A percentile compares a stretch with the other conserved stretches of the same genome.
Evolutionary conservation across 192 early-diverging fungal genomes (phyloP).

Genomic region (Umbelopsis sp.): DNA sequence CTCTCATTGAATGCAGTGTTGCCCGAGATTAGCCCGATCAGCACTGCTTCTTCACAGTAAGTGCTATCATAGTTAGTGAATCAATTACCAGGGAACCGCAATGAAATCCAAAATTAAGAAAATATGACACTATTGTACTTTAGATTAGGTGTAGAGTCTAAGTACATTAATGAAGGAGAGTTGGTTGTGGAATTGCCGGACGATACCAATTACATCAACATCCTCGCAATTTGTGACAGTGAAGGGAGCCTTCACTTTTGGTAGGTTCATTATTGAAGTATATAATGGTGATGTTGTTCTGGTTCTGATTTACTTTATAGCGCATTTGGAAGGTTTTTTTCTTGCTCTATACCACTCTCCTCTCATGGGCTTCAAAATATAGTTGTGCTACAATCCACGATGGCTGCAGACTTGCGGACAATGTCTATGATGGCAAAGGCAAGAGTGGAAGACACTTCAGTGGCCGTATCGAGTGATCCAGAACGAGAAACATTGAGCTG

Average conservation of each 20-base stretch:
- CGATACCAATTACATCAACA: not conserved
- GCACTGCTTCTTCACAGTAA: conserved; percentile 7
- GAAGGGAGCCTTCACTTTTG: conserved; percentile 8
- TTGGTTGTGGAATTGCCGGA: not conserved
- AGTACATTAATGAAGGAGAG: conserved; percentile 1
- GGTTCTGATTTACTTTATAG: not conserved
- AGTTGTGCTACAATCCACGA: not conserved
- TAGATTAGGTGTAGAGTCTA: not conserved
- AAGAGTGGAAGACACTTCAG: not conserved
- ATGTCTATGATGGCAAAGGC: not conserved
- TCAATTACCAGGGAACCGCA: not conserved
- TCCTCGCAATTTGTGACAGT: conserved; percentile 8
- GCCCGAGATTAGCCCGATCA: conserved; percentile 5
- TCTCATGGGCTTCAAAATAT: conserved; percentile 7
- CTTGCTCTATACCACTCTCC: not conserved
- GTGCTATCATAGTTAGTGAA: not conserved
- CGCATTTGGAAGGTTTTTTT: not conserved
- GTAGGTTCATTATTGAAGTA: not conserved
- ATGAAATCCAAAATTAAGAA: not conserved
- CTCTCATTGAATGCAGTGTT: not conserved
- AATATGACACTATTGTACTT: not conserved
- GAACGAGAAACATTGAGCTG: conserved; percentile 1
- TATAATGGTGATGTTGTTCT: not conserved
- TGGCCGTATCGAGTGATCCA: too few relatives aligned
- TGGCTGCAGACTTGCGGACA: not conserved